Conservation (phyloP, 495 filamentous ascomycete genomes). For the Zalerion maritima region DNA sequence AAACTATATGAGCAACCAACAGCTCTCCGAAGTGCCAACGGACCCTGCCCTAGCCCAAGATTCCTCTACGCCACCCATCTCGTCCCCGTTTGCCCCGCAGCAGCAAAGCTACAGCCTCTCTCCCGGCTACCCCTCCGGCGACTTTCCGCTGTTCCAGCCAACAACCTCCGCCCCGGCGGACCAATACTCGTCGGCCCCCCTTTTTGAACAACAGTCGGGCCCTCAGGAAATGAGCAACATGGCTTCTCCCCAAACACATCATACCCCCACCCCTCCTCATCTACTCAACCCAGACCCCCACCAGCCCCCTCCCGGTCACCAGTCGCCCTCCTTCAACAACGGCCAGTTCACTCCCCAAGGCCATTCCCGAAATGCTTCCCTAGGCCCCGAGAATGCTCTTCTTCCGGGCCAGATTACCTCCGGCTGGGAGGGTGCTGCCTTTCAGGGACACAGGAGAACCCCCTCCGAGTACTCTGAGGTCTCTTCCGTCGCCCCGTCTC, state of each 20-base stretch:
- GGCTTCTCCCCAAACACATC: slow-evolving; percentile 45
- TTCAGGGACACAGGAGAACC: slow-evolving; percentile 62
- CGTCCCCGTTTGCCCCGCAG: slow-evolving; percentile 24
- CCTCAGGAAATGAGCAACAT: slow-evolving; percentile 49
- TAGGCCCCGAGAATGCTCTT: slow-evolving; percentile 66
- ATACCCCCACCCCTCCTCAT: slow-evolving; percentile 52
- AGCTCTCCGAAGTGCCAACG: slow-evolving; percentile 22
- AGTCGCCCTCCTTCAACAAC: slow-evolving; percentile 43
- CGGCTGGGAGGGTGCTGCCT: slow-evolving; percentile 60
- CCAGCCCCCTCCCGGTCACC: slow-evolving; percentile 38
- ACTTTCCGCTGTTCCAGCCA: slow-evolving; percentile 40
- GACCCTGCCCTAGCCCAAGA: slow-evolving; percentile 9
- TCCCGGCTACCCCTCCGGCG: slow-evolving; percentile 18
- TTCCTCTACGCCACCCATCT: slow-evolving; percentile 20
- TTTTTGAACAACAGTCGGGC: slow-evolving; percentile 40
- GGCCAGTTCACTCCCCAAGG: slow-evolving; percentile 37
- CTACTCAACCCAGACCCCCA: slow-evolving; percentile 49
- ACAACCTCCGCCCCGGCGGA: slow-evolving; percentile 20
- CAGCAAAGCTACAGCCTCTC: slow-evolving; percentile 19
- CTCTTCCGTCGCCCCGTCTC: slow-evolving; percentile 68
- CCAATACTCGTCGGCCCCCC: slow-evolving; percentile 30
- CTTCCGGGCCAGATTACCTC: slow-evolving; percentile 40
- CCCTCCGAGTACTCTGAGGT: slow-evolving; percentile 84
- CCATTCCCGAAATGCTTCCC: slow-evolving; percentile 66
- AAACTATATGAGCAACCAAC: slow-evolving; percentile 25